Conservation (phyloP, 139 green algal genomes). For the Protoeuglena noctilucae region DNA sequence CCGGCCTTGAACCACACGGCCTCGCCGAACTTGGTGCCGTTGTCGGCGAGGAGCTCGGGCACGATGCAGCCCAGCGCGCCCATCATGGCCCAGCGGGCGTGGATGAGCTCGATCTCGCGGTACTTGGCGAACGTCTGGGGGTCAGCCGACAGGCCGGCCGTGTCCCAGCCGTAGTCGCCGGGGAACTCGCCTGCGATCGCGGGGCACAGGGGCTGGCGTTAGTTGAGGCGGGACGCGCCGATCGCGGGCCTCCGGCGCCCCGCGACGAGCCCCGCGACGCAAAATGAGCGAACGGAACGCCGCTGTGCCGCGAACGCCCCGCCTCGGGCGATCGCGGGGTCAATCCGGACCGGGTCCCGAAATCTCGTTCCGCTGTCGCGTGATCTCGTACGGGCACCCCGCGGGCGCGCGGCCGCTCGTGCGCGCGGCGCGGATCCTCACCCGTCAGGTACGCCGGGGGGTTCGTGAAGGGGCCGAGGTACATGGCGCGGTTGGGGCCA, state of each 20-base stretch:
- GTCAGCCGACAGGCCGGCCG: conserved; percentile 85
- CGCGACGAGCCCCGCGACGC: too few species aligned
- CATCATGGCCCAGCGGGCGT: conserved; percentile 81
- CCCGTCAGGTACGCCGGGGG: conserved; percentile 8
- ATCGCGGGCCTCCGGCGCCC: too few species aligned
- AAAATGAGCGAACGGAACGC: too few species aligned
- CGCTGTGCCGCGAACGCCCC: too few species aligned
- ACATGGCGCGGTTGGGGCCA: conserved; percentile 20
- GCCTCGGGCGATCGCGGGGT: too few species aligned
- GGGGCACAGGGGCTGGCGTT: not conserved
- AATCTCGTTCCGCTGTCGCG: too few species aligned
- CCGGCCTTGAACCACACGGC: conserved; percentile 76
- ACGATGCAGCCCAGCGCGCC: conserved; percentile 71
- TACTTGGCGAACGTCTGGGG: conserved; percentile 77
- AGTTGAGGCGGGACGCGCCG: not conserved
- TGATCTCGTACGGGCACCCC: too few species aligned
- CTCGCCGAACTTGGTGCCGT: conserved; percentile 36
- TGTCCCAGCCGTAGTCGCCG: conserved; percentile 95
- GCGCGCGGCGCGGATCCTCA: too few species aligned
- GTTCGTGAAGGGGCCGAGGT: conserved; percentile 9
- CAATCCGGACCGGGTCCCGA: too few species aligned
- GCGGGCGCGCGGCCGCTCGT: too few species aligned
- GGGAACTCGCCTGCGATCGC: conserved; percentile 44
- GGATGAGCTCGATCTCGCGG: conserved; percentile 74
- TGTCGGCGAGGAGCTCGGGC: conserved; percentile 49